Evolutionary conservation across 805 yeast genomes (phyloP).

Genomic region (Vanderwaltozyma verrucispora): DNA sequence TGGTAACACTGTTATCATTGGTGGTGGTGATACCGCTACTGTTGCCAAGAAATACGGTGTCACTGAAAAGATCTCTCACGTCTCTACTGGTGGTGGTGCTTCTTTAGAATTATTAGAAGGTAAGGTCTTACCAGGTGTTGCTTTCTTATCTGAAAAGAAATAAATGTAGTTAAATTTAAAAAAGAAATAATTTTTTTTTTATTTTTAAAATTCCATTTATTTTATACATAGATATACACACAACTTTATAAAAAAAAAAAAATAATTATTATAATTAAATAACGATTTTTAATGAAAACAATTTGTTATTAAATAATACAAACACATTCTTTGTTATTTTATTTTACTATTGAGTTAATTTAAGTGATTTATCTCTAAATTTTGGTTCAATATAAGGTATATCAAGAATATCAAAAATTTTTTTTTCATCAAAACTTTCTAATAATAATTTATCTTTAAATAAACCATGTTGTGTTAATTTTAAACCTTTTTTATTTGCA

Average conservation of each 20-base stretch:
- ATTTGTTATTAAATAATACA: conserved; percentile 1
- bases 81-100: conserved; percentile 99
- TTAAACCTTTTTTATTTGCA: conserved; percentile 21
- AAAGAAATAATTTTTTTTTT: not conserved
- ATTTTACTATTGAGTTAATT: not conserved
- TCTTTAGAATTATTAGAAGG: conserved; percentile 98
- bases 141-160: conserved; percentile 72
- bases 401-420: conserved; percentile 18
- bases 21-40: conserved; percentile 99
- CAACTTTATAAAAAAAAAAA: conserved; percentile 3
- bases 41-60: conserved; percentile 98
- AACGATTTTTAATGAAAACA: conserved; percentile 3
- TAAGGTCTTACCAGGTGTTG: conserved; percentile 96
- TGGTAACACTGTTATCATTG: conserved; percentile 90
- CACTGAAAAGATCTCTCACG: conserved; percentile 93
- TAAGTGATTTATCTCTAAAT: not conserved
- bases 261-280: too few relatives aligned
- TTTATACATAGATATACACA: not conserved
- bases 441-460: conserved; percentile 13
- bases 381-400: conserved; percentile 9
- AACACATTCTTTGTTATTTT: not conserved
- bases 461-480: conserved; percentile 26
- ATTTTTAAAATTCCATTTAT: not conserved
- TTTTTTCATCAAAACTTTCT: conserved; percentile 20
- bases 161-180: conserved; percentile 10